Evolutionary conservation across 768 basidiomycete species (phyloP), one percentile per base, ranked within the genome.

Genomic region (Mrakia frigida): DNA sequence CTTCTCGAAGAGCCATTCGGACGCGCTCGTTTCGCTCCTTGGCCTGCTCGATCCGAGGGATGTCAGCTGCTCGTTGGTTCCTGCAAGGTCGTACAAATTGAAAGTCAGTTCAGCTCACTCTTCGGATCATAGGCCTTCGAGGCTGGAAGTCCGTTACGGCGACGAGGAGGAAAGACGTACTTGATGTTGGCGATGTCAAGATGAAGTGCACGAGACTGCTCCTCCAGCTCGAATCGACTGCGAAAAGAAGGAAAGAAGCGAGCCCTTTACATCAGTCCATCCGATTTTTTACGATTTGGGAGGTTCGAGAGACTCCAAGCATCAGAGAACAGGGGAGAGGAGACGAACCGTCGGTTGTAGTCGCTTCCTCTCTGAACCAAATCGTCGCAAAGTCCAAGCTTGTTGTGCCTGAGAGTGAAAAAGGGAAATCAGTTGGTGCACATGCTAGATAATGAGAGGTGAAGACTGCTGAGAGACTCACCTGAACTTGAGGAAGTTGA

Each of bases 401-500:
- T 56, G 28, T 53, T 70, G 31, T 70, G 74, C 43, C 74, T 75
- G 33, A 25, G 53, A 37, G 0, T 0, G 46, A n/a, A 9, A 52
- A 52, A 6, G 33, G 3, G 69, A 21, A 68, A 6, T 25, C 6
- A 7, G 41, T 46, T 37, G 0, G 10, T 46, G 13, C 1, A 21
- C 6, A 35, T 35, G 59, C 31, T 60, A 6, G 6, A 9, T 25
- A 25, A 60, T 60, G 37, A 70, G 68, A 25, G 31, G 35, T 10
- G 50, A 70, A 50, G 70, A 31, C 43, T 23, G 1, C 56, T 69
- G 87, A 86, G 79, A 89, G 89, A 92, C 91, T 79, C 90, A 91
- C 21, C 89, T 90, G 82, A 94, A 96, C 83, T 92, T 93, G 83
- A 93, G 88, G 82, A 95, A 93, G 84, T 97, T 97, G 85, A 95